Evolutionary conservation across 257 asterid genomes (phyloP).

Genomic region (Gentiana dahurica): DNA sequence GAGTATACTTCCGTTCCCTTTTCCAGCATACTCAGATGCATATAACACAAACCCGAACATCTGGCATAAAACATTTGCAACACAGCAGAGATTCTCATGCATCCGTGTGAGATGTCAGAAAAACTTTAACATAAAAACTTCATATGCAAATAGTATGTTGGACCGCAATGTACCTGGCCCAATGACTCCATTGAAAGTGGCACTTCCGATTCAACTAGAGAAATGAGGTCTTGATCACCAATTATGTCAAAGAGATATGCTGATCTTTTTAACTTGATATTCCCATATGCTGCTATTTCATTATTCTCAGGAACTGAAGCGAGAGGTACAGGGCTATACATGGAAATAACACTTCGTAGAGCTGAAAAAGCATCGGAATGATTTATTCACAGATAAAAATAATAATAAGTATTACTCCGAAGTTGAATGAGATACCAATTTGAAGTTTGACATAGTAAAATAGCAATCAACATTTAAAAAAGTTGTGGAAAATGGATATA

Average conservation of each 20-base stretch:
- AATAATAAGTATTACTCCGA: background rate
- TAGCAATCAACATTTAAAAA: too few species aligned
- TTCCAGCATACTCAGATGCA: slow-evolving; percentile 54
- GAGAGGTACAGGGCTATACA: slow-evolving; percentile 42
- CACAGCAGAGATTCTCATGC: slow-evolving; percentile 12
- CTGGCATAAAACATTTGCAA: slow-evolving; percentile 32
- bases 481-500: too few species aligned
- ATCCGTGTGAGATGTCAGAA: slow-evolving; percentile 8
- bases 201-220: slow-evolving; percentile 42
- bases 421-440: background rate
- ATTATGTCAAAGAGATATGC: slow-evolving; percentile 45
- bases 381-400: slow-evolving; percentile 5
- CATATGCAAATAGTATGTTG: slow-evolving; percentile 4
- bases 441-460: background rate
- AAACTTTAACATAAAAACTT: slow-evolving; percentile 5
- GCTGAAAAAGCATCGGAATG: slow-evolving; percentile 44
- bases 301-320: slow-evolving; percentile 48
- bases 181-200: slow-evolving; percentile 80
- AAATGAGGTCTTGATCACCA: slow-evolving; percentile 22
- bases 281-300: slow-evolving; percentile 62
- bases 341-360: slow-evolving; percentile 62
- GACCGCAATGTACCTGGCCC: slow-evolving; percentile 51
- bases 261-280: slow-evolving; percentile 37
- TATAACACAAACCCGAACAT: slow-evolving; percentile 78
- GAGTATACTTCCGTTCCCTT: slow-evolving; percentile 37